Percentiles rank a stretch among this genome's conserved stretches.
Conservation (phyloP, 164 flowering plant species). For the Macadamia tetraphylla region DNA sequence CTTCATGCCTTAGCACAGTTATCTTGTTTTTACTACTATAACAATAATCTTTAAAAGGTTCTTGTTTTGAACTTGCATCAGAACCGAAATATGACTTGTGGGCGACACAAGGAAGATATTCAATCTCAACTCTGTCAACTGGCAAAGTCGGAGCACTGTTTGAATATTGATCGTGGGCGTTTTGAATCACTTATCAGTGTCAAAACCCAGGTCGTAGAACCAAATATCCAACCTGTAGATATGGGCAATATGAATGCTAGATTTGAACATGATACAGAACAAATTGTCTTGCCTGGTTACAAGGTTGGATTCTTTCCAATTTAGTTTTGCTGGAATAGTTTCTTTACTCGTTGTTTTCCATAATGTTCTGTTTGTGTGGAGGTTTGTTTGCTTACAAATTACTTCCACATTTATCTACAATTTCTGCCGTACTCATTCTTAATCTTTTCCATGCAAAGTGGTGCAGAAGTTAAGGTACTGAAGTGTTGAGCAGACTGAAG, state of each 20-base stretch:
- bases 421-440: not conserved
- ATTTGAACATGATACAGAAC: constrained; percentile 17
- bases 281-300: constrained; percentile 13
- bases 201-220: constrained; percentile 24
- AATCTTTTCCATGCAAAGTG: not conserved
- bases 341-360: not conserved
- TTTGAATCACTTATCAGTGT: constrained; percentile 23
- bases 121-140: constrained; percentile 59
- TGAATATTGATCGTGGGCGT: constrained; percentile 20
- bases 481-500: too few relatives aligned
- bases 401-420: too few relatives aligned
- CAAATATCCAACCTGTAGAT: constrained; percentile 15
- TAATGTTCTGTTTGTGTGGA: not conserved
- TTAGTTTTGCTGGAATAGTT: not conserved
- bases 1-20: not conserved
- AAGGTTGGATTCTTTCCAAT: constrained; percentile 22
- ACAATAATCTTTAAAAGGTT: not conserved
- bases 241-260: constrained; percentile 7
- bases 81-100: constrained; percentile 69
- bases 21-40: not conserved
- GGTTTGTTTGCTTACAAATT: not conserved
- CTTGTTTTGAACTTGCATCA: constrained; percentile 25
- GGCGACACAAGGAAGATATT: constrained; percentile 66
- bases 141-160: constrained; percentile 38
- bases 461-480: not conserved